phyloP scores from a whole-genome alignment of 257 asterid species.

The Rauvolfia tetraphylla region DNA sequence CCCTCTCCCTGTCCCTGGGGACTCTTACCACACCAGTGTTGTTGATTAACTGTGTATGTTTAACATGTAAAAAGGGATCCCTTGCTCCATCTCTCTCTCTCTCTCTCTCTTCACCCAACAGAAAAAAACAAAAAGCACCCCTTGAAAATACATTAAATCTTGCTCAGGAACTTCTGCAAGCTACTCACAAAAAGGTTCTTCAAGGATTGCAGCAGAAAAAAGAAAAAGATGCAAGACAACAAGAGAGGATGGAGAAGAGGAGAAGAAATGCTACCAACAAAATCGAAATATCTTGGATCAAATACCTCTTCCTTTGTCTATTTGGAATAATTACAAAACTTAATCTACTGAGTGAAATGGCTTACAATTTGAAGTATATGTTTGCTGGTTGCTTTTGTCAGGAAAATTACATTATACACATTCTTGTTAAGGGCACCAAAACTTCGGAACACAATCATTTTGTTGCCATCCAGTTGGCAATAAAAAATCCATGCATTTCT shows the following conservation, averaged over 20 bases:
- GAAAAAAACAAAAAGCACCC: background rate
- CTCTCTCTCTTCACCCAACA: background rate
- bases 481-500: constrained; percentile 3
- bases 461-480: background rate
- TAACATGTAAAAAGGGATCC: background rate
- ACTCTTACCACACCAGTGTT: too few relatives aligned
- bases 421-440: constrained; percentile 37
- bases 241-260: background rate
- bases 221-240: background rate
- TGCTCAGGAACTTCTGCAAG: background rate
- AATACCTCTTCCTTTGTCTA: constrained; percentile 5
- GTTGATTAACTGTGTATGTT: background rate
- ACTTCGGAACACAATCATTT: constrained; percentile 25
- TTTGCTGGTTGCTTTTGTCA: constrained; percentile 37
- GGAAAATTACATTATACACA: constrained; percentile 40
- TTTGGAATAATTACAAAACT: constrained; percentile 19
- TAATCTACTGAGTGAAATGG: constrained; percentile 27
- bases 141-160: background rate
- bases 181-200: background rate
- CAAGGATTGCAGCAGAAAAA: background rate
- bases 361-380: constrained; percentile 36
- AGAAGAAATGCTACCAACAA: background rate
- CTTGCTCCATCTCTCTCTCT: background rate
- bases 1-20: too few relatives aligned
- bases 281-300: background rate